Evolutionary conservation across 148 eudicot species (phyloP).

Genomic region (Tetragonia tetragonoides): DNA sequence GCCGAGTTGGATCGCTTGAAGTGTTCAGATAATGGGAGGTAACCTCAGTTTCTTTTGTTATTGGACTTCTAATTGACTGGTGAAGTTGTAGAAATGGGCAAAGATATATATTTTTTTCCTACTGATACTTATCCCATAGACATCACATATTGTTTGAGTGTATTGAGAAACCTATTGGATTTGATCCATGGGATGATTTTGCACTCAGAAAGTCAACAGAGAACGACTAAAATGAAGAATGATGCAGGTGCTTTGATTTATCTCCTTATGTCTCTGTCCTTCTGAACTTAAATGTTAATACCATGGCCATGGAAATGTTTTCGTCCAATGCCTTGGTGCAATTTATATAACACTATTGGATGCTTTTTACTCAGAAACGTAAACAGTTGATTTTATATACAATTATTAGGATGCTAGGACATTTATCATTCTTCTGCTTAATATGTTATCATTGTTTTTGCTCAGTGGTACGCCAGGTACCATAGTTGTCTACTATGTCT

Average conservation of each 20-base stretch:
- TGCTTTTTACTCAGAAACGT: not conserved
- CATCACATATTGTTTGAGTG: not conserved
- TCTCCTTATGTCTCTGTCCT: not conserved
- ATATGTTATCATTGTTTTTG: not conserved
- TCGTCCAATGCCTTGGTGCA: not conserved
- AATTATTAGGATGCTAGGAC: not conserved
- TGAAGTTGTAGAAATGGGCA: not conserved
- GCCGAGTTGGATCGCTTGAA: slow-evolving; percentile 55
- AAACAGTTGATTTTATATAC: not conserved
- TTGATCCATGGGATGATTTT: not conserved
- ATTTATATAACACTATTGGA: not conserved
- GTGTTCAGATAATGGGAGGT: slow-evolving; percentile 66
- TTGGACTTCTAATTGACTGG: not conserved
- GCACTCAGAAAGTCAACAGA: not conserved
- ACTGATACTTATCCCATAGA: not conserved
- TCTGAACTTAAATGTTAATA: not conserved
- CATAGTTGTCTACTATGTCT: not conserved
- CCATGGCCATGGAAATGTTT: not conserved
- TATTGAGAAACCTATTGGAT: not conserved
- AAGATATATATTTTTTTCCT: not conserved
- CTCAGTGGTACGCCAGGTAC: not conserved
- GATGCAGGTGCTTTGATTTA: not conserved
- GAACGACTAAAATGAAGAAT: not conserved
- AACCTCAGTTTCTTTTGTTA: slow-evolving; percentile 9
- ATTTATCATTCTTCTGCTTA: not conserved